Percentiles rank a stretch among this genome's conserved stretches.
Conservation (phyloP, 176 grass and related monocot genomes). For the Elaeis guineensis region DNA sequence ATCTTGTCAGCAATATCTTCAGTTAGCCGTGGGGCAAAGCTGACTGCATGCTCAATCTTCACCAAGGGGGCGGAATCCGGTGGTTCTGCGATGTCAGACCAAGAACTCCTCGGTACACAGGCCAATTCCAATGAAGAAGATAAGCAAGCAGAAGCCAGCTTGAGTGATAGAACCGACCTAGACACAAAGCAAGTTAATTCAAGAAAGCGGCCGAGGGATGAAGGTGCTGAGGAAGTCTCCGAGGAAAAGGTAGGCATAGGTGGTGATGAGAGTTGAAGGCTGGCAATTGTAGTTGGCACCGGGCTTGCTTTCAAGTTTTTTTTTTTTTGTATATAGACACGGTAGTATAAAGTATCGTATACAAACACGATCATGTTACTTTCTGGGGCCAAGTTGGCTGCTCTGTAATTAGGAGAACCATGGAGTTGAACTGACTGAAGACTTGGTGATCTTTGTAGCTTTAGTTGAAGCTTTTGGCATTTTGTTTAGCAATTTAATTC, state of each 20-base stretch:
- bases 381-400: no score
- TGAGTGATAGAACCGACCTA: slow-evolving; percentile 14
- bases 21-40: slow-evolving; percentile 23
- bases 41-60: slow-evolving; percentile 22
- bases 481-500: no score
- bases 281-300: no score
- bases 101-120: slow-evolving; percentile 9
- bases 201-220: slow-evolving; percentile 27
- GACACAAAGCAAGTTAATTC: slow-evolving; percentile 27
- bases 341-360: no score
- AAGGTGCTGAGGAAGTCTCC: slow-evolving; percentile 20
- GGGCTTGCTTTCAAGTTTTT: not conserved
- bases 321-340: not conserved
- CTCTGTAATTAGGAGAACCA: no score
- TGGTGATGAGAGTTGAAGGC: slow-evolving; percentile 26
- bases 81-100: slow-evolving; percentile 30
- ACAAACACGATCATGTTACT: no score
- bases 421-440: no score
- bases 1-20: slow-evolving; percentile 50
- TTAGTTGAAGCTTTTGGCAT: no score
- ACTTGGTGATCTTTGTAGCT: no score
- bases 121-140: slow-evolving; percentile 22
- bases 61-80: slow-evolving; percentile 30
- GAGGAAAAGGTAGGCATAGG: slow-evolving; percentile 36
- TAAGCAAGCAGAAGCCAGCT: slow-evolving; percentile 25